Conservation (phyloP, 257 asterid genomes). For the Leonotis leonurus region DNA sequence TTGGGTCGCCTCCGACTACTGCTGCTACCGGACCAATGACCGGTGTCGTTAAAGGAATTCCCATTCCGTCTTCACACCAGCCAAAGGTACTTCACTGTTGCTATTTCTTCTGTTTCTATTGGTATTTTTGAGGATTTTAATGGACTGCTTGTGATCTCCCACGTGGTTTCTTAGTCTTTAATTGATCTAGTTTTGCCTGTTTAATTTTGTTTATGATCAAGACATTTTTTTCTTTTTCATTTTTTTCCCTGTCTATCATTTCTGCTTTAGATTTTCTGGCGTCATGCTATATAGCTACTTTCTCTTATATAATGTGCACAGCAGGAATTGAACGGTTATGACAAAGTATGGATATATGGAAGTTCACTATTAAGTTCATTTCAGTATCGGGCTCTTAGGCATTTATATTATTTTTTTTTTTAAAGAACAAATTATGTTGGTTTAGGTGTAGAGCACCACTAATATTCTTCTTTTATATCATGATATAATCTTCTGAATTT, state of each 20-base stretch:
- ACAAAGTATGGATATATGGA: no score
- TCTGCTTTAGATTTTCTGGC: not conserved
- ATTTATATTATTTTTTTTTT: no score
- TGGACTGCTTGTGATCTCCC: not conserved
- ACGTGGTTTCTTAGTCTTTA: not conserved
- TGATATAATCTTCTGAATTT: not conserved
- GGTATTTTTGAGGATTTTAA: not conserved
- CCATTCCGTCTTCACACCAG: slow-evolving; percentile 40
- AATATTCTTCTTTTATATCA: not conserved
- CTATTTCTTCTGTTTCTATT: not conserved
- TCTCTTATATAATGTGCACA: no score
- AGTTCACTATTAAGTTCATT: not conserved
- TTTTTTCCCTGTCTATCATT: not conserved
- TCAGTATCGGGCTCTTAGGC: not conserved
- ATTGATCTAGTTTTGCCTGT: not conserved
- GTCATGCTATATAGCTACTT: not conserved
- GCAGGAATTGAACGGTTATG: no score
- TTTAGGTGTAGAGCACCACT: not conserved
- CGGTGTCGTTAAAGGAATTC: slow-evolving; percentile 50
- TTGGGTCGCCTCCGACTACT: slow-evolving; percentile 31
- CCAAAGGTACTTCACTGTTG: slow-evolving; percentile 35
- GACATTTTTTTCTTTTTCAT: not conserved
- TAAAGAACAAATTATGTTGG: not conserved
- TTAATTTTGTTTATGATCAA: not conserved
- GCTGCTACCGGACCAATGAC: slow-evolving; percentile 28